Evolutionary conservation across 208 protist species (phyloP).

Genomic region (Balamuthia mandrillaris): DNA sequence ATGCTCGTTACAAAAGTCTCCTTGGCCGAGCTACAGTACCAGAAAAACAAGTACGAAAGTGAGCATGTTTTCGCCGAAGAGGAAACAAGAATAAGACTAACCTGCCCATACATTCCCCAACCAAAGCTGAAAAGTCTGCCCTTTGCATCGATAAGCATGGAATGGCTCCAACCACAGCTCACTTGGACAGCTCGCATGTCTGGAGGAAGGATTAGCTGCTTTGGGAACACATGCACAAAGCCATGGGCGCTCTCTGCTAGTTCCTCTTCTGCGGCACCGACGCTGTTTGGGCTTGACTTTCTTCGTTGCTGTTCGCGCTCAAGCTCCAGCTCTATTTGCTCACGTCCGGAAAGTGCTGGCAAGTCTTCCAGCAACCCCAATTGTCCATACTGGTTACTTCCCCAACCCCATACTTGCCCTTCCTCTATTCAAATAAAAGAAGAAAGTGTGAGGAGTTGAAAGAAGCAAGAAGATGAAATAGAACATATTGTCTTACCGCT

Average conservation of each 20-base stretch:
- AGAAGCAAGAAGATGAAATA: background rate
- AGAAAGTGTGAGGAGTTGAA: background rate
- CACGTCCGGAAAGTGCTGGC: background rate
- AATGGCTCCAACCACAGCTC: background rate
- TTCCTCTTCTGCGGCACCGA: no score
- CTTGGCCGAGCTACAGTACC: background rate
- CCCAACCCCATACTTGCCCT: constrained; percentile 2
- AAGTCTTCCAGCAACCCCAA: background rate
- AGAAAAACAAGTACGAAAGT: no score
- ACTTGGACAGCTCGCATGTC: background rate
- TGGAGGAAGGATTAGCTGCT: background rate
- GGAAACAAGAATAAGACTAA: background rate
- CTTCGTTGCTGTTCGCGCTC: background rate
- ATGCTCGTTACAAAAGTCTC: background rate
- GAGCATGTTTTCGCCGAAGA: background rate
- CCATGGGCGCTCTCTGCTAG: background rate
- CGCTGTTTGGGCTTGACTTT: background rate
- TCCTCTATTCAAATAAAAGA: background rate
- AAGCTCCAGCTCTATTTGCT: background rate
- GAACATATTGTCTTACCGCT: no score
- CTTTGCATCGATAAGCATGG: background rate
- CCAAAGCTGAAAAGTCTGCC: constrained; percentile 3
- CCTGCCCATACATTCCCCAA: constrained; percentile 22
- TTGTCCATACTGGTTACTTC: background rate
- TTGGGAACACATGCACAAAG: background rate